Evolutionary conservation across 2,329 filamentous ascomycete genomes (phyloP).

Genomic region (Clonostachys rosea): DNA sequence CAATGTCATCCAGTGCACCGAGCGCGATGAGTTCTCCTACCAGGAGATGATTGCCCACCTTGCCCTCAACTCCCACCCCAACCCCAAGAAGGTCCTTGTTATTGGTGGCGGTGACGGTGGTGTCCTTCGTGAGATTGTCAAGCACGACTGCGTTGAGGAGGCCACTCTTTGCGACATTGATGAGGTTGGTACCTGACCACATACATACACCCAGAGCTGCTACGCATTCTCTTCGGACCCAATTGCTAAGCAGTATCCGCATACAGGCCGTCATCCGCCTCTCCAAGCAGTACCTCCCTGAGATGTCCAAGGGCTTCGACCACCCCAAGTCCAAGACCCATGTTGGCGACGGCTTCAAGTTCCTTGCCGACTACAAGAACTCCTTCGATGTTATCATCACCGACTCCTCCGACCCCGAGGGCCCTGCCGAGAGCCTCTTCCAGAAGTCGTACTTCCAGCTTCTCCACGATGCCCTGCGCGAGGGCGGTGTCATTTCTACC

Average conservation of each 20-base stretch:
- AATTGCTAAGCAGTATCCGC: slow-evolving; percentile 1
- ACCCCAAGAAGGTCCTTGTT: slow-evolving; percentile 97
- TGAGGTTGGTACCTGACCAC: slow-evolving; percentile 61
- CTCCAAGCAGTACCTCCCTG: slow-evolving; percentile 95
- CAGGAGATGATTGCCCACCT: slow-evolving; percentile 99
- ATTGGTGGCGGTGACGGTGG: slow-evolving; percentile 97
- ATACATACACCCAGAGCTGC: not conserved
- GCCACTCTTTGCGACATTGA: slow-evolving; percentile 98
- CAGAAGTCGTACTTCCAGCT: slow-evolving; percentile 99
- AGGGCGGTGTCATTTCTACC: slow-evolving; percentile 97
- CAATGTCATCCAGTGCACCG: slow-evolving; percentile 98
- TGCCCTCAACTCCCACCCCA: slow-evolving; percentile 96
- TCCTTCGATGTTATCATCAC: slow-evolving; percentile 99
- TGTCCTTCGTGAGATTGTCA: slow-evolving; percentile 96
- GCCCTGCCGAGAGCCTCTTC: slow-evolving; percentile 93
- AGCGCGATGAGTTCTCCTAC: slow-evolving; percentile 98
- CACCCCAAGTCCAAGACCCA: slow-evolving; percentile 92
- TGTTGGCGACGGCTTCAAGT: slow-evolving; percentile 98
- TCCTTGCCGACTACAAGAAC: slow-evolving; percentile 94
- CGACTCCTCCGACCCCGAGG: slow-evolving; percentile 95
- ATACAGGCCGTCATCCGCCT: slow-evolving; percentile 88
- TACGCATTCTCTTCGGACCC: slow-evolving; percentile 1
- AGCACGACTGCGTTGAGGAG: slow-evolving; percentile 96
- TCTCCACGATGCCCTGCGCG: slow-evolving; percentile 80
- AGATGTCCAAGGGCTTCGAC: slow-evolving; percentile 88